A percentile compares a stretch with the other conserved stretches of the same genome.
phyloP scores from a whole-genome alignment of 495 filamentous ascomycete species.

The Chaetomium cochliodes region DNA sequence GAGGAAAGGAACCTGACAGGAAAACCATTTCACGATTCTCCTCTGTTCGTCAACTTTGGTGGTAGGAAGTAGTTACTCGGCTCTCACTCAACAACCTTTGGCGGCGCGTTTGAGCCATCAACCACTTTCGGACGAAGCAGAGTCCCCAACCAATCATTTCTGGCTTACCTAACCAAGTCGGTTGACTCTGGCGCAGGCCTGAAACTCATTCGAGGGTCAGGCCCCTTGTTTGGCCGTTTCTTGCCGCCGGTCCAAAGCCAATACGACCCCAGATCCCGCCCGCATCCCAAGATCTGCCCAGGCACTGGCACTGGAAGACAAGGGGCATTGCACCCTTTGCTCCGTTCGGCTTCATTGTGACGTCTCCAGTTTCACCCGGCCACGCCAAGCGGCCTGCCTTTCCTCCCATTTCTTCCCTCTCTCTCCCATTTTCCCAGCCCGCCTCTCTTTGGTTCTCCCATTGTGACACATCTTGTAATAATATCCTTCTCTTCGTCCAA shows the following conservation, averaged over 20 bases:
- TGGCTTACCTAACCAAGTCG: slow-evolving; percentile 29
- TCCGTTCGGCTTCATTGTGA: slow-evolving; percentile 26
- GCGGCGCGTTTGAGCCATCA: not conserved
- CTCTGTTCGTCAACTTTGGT: no score
- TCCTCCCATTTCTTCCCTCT: slow-evolving; percentile 10
- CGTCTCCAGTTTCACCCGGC: slow-evolving; percentile 32
- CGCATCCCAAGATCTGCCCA: slow-evolving; percentile 18
- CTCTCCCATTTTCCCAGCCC: slow-evolving; percentile 2
- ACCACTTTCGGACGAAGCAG: not conserved
- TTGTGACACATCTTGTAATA: slow-evolving; percentile 7
- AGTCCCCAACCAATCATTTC: slow-evolving; percentile 23
- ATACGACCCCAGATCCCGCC: slow-evolving; percentile 6
- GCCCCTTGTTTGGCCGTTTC: slow-evolving; percentile 8
- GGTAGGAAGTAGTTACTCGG: no score
- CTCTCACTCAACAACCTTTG: not conserved
- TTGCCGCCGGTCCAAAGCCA: slow-evolving; percentile 7
- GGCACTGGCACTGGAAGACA: slow-evolving; percentile 11
- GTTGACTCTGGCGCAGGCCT: slow-evolving; percentile 43
- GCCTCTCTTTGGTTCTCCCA: not conserved
- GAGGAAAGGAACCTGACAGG: not conserved
- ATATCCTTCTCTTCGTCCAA: slow-evolving; percentile 1
- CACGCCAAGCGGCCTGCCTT: slow-evolving; percentile 15
- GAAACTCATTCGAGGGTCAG: slow-evolving; percentile 35
- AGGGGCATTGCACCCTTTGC: slow-evolving; percentile 15
- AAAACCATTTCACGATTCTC: not conserved